Percentiles rank a stretch among this genome's conserved stretches.
These are phyloP conservation scores for Neonothopanus nambi DNA, from an alignment of 1,284 basidiomycete species.

Conservation along the genomic window DNA sequence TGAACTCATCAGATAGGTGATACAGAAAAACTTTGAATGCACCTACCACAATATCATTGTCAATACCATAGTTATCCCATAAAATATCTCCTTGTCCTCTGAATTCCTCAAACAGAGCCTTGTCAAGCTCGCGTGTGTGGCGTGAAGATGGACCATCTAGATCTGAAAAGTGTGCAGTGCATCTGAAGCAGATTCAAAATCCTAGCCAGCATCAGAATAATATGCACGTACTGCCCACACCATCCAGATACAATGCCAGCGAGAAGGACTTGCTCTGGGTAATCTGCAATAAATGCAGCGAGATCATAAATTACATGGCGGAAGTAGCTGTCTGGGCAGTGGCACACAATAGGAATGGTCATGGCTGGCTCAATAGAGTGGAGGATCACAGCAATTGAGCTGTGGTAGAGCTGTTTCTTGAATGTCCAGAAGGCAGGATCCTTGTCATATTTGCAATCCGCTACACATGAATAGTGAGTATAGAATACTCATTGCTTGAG, in stretches of 20 bases:
- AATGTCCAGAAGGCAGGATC: conserved; percentile 22
- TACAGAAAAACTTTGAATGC: not conserved
- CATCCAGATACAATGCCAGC: conserved; percentile 20
- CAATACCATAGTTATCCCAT: conserved; percentile 18
- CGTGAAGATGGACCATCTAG: conserved; percentile 14
- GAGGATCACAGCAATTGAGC: conserved; percentile 17
- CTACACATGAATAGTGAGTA: no score
- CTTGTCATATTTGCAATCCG: conserved; percentile 21
- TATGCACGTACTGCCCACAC: conserved; percentile 18
- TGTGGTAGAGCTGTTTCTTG: conserved; percentile 19
- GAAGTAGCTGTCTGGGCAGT: conserved; percentile 21
- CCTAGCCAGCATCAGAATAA: no score
- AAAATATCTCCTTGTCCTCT: not conserved
- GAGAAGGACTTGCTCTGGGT: conserved; percentile 21
- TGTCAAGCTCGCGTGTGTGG: not conserved
- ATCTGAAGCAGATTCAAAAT: conserved; percentile 15
- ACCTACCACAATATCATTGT: conserved; percentile 12
- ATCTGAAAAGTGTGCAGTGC: conserved; percentile 11
- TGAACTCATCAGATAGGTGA: not conserved
- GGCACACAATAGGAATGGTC: conserved; percentile 14
- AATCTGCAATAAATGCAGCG: conserved; percentile 21
- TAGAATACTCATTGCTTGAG: no score
- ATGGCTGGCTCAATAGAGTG: conserved; percentile 15
- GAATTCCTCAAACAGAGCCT: conserved; percentile 1
- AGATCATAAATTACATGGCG: conserved; percentile 19